phyloP scores from a whole-genome alignment of 768 basidiomycete species.

The Rhodotorula babjevae region DNA sequence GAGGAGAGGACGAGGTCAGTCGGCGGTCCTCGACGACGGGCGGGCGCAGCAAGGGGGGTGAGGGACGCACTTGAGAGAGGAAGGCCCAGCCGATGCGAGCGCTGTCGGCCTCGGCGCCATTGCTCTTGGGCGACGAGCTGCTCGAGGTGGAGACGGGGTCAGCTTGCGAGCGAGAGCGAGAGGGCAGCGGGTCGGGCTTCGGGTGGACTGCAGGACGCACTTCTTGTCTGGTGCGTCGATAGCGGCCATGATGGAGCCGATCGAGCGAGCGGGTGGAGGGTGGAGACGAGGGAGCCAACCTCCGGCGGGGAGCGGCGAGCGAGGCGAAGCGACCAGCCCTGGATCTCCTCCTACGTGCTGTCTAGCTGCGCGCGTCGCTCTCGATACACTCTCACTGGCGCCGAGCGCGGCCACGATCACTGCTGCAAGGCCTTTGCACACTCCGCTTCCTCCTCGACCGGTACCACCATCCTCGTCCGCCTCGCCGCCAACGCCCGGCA shows the following conservation, averaged over 20 bases:
- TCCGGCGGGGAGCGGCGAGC: background rate
- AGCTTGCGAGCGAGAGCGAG: background rate
- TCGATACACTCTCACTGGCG: no score
- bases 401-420: no score
- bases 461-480: no score
- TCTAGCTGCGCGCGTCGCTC: no score
- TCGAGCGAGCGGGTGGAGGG: background rate
- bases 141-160: background rate
- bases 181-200: background rate
- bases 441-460: background rate
- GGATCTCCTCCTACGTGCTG: no score
- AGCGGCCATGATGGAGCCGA: background rate
- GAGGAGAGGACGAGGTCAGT: background rate
- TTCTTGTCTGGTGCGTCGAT: constrained; percentile 15
- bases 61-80: constrained; percentile 29
- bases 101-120: constrained; percentile 10
- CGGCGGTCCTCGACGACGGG: no score
- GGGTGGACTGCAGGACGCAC: background rate
- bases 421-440: background rate
- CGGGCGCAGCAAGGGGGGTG: background rate
- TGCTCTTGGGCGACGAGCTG: constrained; percentile 5
- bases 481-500: background rate
- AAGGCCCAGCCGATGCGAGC: constrained; percentile 38
- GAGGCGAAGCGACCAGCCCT: no score
- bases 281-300: background rate